These are phyloP conservation scores for Yamadazyma takamatsuzukensis DNA, from an alignment of 805 yeast genomes.

Conservation along the genomic window DNA sequence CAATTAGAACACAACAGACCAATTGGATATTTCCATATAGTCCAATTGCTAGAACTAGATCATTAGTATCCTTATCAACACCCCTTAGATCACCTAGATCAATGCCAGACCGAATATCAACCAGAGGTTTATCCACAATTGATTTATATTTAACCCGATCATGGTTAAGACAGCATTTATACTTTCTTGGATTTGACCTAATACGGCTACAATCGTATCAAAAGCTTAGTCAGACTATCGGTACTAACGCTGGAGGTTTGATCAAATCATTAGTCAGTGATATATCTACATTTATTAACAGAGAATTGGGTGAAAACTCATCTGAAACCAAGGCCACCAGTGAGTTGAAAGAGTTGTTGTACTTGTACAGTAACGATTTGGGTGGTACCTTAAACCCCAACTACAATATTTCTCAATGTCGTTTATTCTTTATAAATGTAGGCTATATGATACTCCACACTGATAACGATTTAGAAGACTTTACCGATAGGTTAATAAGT, in stretches of 20 bases:
- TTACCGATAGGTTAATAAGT: conserved; percentile 28
- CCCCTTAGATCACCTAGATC: no score
- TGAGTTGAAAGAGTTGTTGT: conserved; percentile 20
- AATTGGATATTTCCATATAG: no score
- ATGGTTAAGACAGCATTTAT: conserved; percentile 32
- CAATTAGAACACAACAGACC: no score
- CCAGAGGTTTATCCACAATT: conserved; percentile 4
- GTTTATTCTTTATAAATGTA: conserved; percentile 12
- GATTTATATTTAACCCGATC: conserved; percentile 13
- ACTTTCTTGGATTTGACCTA: conserved; percentile 31
- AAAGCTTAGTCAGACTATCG: conserved; percentile 23
- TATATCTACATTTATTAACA: conserved; percentile 27
- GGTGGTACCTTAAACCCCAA: conserved; percentile 1
- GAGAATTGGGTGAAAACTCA: conserved; percentile 18
- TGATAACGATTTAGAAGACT: conserved; percentile 17
- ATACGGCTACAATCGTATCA: conserved; percentile 30
- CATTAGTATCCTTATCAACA: no score
- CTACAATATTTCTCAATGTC: conserved; percentile 9
- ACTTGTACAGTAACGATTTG: conserved; percentile 13
- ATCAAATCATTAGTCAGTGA: conserved; percentile 32
- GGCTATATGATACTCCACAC: conserved; percentile 15
- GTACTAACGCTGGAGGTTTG: conserved; percentile 28
- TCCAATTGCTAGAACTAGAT: no score
- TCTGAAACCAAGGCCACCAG: conserved; percentile 10
- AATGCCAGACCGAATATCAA: no score